These are phyloP conservation scores for Fusarium xyrophilum DNA, from an alignment of 2,329 filamentous ascomycete genomes.

Conservation along the genomic window DNA sequence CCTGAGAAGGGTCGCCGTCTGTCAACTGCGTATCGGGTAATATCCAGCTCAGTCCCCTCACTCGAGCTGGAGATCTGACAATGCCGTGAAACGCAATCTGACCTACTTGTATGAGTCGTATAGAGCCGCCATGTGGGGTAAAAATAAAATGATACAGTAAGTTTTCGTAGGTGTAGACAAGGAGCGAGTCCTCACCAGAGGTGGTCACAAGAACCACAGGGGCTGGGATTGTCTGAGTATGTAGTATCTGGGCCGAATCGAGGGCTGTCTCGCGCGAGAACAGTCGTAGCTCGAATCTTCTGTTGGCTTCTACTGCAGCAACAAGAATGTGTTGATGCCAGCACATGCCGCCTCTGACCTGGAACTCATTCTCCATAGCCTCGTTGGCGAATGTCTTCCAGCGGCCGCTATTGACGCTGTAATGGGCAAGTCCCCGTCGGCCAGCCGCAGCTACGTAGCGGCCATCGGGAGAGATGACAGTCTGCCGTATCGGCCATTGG, in stretches of 20 bases:
- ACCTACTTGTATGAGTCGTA: slow-evolving; percentile 89
- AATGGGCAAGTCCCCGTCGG: slow-evolving; percentile 88
- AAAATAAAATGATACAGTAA: slow-evolving; percentile 95
- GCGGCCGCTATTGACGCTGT: slow-evolving; percentile 89
- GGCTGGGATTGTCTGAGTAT: slow-evolving; percentile 78
- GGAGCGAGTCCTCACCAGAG: slow-evolving; percentile 89
- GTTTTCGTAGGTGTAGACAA: slow-evolving; percentile 98
- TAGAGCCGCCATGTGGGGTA: slow-evolving; percentile 69
- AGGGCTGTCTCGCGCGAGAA: slow-evolving; percentile 87
- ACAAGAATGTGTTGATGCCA: slow-evolving; percentile 98
- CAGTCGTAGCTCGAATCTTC: slow-evolving; percentile 84
- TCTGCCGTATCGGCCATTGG: slow-evolving; percentile 91
- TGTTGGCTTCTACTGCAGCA: slow-evolving; percentile 86
- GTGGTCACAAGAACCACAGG: slow-evolving; percentile 90
- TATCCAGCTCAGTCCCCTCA: slow-evolving; percentile 94
- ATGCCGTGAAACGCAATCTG: slow-evolving; percentile 98
- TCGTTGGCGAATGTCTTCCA: slow-evolving; percentile 94
- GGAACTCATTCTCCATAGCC: slow-evolving; percentile 85
- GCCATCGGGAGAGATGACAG: slow-evolving; percentile 88
- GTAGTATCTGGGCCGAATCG: slow-evolving; percentile 74
- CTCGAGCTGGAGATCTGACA: slow-evolving; percentile 88
- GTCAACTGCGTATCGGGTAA: slow-evolving; percentile 87
- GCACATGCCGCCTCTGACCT: slow-evolving; percentile 94
- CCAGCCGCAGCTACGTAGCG: slow-evolving; percentile 97
- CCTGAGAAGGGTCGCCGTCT: slow-evolving; percentile 92